A percentile compares a stretch with the other conserved stretches of the same genome.
Evolutionary conservation across 768 basidiomycete genomes (phyloP).

Genomic region (Porphyrellus cyaneotinctus): DNA sequence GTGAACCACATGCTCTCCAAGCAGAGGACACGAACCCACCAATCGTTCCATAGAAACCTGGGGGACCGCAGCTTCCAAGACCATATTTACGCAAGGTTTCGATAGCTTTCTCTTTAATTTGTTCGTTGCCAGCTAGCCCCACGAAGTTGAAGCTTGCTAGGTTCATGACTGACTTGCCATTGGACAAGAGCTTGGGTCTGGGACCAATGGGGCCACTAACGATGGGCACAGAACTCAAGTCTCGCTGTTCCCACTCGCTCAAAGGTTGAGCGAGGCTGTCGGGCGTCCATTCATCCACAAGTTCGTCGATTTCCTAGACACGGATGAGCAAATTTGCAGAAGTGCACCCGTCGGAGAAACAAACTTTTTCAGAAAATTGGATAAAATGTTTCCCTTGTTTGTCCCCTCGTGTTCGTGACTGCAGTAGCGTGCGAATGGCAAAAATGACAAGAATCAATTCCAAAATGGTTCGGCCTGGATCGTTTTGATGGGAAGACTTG

Average conservation of each 20-base stretch:
- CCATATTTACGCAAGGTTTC: slow-evolving; percentile 87
- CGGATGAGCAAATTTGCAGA: not conserved
- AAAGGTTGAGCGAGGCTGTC: slow-evolving; percentile 74
- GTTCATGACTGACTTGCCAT: slow-evolving; percentile 76
- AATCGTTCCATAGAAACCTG: slow-evolving; percentile 94
- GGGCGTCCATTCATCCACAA: slow-evolving; percentile 93
- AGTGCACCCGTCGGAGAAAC: slow-evolving; percentile 10
- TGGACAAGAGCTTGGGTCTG: slow-evolving; percentile 70
- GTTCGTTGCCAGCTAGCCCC: slow-evolving; percentile 83
- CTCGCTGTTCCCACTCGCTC: slow-evolving; percentile 53
- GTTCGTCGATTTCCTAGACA: slow-evolving; percentile 87
- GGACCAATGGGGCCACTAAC: slow-evolving; percentile 78
- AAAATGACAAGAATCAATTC: slow-evolving; percentile 87
- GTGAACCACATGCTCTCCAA: not conserved
- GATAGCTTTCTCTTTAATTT: slow-evolving; percentile 80
- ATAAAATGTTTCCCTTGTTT: slow-evolving; percentile 85
- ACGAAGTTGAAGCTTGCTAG: slow-evolving; percentile 90
- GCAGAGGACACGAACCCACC: slow-evolving; percentile 47
- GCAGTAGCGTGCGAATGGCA: slow-evolving; percentile 84
- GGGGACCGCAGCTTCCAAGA: slow-evolving; percentile 91
- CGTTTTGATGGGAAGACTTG: slow-evolving; percentile 92
- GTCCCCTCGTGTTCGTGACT: slow-evolving; percentile 85
- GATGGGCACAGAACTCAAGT: slow-evolving; percentile 72
- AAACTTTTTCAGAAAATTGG: slow-evolving; percentile 83
- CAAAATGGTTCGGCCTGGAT: slow-evolving; percentile 87